phyloP scores from a whole-genome alignment of 2,329 filamentous ascomycete species.

The Byssochlamys sp. region DNA sequence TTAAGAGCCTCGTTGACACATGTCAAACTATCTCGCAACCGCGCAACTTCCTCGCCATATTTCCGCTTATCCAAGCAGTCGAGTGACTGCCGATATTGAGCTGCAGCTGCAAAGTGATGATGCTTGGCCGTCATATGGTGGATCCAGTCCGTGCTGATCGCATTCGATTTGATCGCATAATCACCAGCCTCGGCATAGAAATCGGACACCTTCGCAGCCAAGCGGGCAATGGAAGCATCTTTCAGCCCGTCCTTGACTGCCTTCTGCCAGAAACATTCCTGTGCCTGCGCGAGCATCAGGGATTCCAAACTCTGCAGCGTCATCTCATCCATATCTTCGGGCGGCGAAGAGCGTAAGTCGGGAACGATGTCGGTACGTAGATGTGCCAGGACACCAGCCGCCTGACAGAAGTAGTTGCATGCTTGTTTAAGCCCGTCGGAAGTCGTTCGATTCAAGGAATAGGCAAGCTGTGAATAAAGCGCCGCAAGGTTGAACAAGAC shows the following conservation, averaged over 20 bases:
- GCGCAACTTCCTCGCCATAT: slow-evolving; percentile 89
- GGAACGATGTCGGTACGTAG: slow-evolving; percentile 68
- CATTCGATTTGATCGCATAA: slow-evolving; percentile 76
- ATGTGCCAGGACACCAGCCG: slow-evolving; percentile 73
- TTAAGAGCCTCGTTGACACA: slow-evolving; percentile 81
- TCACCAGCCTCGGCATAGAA: slow-evolving; percentile 78
- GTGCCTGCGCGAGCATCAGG: slow-evolving; percentile 80
- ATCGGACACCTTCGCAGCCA: slow-evolving; percentile 84
- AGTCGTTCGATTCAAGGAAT: slow-evolving; percentile 65
- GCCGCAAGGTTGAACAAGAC: slow-evolving; percentile 86
- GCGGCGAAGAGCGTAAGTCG: slow-evolving; percentile 71
- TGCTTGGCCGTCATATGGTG: slow-evolving; percentile 96
- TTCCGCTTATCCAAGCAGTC: slow-evolving; percentile 87
- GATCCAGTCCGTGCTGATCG: slow-evolving; percentile 89
- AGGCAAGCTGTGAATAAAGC: slow-evolving; percentile 84
- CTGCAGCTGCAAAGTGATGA: slow-evolving; percentile 90
- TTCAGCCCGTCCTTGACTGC: slow-evolving; percentile 89
- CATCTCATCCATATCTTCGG: slow-evolving; percentile 88
- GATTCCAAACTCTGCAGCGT: slow-evolving; percentile 76
- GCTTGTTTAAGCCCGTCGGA: slow-evolving; percentile 78
- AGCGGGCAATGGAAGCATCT: slow-evolving; percentile 80
- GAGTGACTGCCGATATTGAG: slow-evolving; percentile 81
- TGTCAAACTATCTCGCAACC: slow-evolving; percentile 67
- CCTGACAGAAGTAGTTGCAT: slow-evolving; percentile 79
- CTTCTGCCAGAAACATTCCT: slow-evolving; percentile 98